These are phyloP conservation scores for Lasiodiplodia theobromae DNA, from an alignment of 2,329 filamentous ascomycete species.

Conservation along the genomic window DNA sequence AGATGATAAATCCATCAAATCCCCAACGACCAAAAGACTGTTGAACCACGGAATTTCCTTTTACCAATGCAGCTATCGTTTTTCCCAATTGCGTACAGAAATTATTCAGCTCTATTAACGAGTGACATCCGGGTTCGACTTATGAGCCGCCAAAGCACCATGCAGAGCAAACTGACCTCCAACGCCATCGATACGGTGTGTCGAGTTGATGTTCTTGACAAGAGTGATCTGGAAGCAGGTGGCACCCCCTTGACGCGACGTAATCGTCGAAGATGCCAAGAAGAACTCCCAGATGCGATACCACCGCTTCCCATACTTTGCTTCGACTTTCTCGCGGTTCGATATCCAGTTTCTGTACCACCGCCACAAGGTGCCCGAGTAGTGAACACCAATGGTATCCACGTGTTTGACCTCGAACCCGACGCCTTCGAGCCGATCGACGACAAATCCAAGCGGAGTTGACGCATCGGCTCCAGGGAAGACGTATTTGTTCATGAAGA, in stretches of 20 bases:
- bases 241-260: conserved; percentile 81
- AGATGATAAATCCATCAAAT: too few species aligned
- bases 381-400: conserved; percentile 95
- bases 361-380: conserved; percentile 93
- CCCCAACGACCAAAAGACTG: too few species aligned
- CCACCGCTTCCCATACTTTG: conserved; percentile 95
- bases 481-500: conserved; percentile 99
- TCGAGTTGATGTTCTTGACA: conserved; percentile 90
- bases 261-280: conserved; percentile 84
- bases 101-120: too few species aligned
- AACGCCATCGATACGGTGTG: conserved; percentile 80
- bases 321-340: conserved; percentile 89
- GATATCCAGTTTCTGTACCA: conserved; percentile 99
- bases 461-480: conserved; percentile 97
- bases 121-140: too few species aligned
- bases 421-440: conserved; percentile 82
- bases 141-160: too few species aligned
- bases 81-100: too few species aligned
- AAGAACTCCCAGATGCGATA: conserved; percentile 96
- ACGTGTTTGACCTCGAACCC: conserved; percentile 91
- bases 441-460: conserved; percentile 86
- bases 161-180: too few species aligned
- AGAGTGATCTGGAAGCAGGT: conserved; percentile 87
- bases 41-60: too few species aligned
- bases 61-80: too few species aligned